Evolutionary conservation across 2,329 filamentous ascomycete species (phyloP), one percentile per base, ranked within the genome.

Genomic region (Curvularia hawaiiensis): DNA sequence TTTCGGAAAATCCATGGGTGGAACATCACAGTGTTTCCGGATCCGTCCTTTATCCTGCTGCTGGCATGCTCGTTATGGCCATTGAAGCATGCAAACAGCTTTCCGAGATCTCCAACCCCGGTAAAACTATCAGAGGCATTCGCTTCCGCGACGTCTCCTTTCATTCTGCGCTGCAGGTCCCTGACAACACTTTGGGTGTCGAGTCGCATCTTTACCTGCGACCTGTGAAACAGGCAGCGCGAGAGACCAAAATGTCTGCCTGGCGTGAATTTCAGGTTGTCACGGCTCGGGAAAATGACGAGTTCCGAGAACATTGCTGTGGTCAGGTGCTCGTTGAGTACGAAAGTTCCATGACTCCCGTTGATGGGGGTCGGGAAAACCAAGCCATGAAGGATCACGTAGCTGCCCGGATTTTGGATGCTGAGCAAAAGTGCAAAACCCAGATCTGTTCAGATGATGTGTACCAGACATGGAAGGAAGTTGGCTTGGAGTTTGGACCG

Each of bases 1-100:
- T 75, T 63, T 70, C 31, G 22, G 48, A 50, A 35, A 50, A 38
- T 8, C 50, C 50, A 31, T 52, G 50, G 50, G 20, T 71, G 18
- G 47, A 46, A 3, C 59, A 71, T 40, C 73, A 75, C 43, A 52
- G 45, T 10, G 56, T 71, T 10, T 44, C 30, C 8, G 58, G 58
- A 14, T 54, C 50, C 0, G 54, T 65, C 6, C 24, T 73, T 11
- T 73, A 60, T 50, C 72, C 69, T 0, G 73, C 55, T 7, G 65
- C 68, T 2, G 71, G 50, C 0, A 53, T 50, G 24, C n/a, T 49
- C 24, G 38, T 44, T 12, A 52, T 52, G 39, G 50, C 50, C 7
- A 4, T 52, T 3, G 50, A 52, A 18, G 50, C 50, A 1, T 14
- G n/a, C 20, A 44, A 44, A 20, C 50, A 50, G n/a, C 24, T 44